Conservation (phyloP, 2,329 filamentous ascomycete genomes). For the Penicillium brevicompactum region DNA sequence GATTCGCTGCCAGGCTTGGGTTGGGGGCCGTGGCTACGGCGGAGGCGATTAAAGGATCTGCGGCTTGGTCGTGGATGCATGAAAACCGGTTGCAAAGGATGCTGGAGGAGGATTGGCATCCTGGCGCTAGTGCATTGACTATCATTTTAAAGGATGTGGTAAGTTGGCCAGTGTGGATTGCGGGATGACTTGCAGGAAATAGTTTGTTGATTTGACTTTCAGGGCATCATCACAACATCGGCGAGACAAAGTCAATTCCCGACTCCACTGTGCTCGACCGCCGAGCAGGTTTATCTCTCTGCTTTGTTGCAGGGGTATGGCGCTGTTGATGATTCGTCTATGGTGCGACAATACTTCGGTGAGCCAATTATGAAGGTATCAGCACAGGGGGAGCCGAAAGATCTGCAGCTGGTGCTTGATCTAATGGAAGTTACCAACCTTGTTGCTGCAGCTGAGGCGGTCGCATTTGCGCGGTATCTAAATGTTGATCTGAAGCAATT, state of each 20-base stretch:
- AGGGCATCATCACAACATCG: conserved; percentile 68
- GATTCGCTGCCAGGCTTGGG: conserved; percentile 59
- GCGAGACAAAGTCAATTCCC: conserved; percentile 61
- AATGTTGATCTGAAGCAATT: conserved; percentile 49
- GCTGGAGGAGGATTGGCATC: conserved; percentile 54
- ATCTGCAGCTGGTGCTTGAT: conserved; percentile 46
- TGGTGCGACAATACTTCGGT: conserved; percentile 56
- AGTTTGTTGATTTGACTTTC: neutral
- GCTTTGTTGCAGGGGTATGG: conserved; percentile 61
- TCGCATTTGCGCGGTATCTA: conserved; percentile 50
- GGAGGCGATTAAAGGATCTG: conserved; percentile 49
- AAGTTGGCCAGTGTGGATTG: conserved; percentile 9
- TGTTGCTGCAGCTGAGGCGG: conserved; percentile 52
- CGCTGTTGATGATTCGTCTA: conserved; percentile 56
- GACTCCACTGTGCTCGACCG: conserved; percentile 61
- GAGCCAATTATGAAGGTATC: conserved; percentile 46
- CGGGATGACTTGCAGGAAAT: neutral
- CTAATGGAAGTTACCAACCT: conserved; percentile 52
- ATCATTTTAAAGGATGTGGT: conserved; percentile 63
- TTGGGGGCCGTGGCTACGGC: conserved; percentile 51
- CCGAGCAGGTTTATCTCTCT: conserved; percentile 67
- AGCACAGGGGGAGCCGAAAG: conserved; percentile 33
- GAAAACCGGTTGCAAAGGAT: conserved; percentile 62
- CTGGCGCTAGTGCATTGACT: conserved; percentile 60
- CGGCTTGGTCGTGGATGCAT: conserved; percentile 64